These are phyloP conservation scores for Aspergillus fischeri DNA, from an alignment of 2,329 filamentous ascomycete species.

Conservation along the genomic window DNA sequence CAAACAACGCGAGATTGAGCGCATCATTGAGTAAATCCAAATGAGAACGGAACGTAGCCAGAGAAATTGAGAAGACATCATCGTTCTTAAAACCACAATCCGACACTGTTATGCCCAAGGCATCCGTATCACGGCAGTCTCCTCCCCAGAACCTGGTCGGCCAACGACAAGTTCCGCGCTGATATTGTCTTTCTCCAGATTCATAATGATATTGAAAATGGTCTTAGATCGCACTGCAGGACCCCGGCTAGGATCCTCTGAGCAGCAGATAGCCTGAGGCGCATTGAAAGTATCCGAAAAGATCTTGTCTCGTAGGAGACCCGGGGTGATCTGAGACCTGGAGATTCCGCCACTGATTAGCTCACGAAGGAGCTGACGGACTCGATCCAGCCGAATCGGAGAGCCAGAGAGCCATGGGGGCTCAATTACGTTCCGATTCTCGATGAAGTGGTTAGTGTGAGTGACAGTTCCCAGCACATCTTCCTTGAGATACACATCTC, in stretches of 20 bases:
- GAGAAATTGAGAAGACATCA: neutral
- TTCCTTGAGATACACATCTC: slow-evolving; percentile 32
- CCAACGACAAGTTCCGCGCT: slow-evolving; percentile 34
- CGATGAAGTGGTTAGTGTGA: slow-evolving; percentile 46
- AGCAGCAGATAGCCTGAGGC: slow-evolving; percentile 34
- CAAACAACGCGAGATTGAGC: neutral
- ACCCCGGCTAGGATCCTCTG: slow-evolving; percentile 24
- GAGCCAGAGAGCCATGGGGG: slow-evolving; percentile 31
- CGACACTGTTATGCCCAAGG: slow-evolving; percentile 16
- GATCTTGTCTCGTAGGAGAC: slow-evolving; percentile 25
- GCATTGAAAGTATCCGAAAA: slow-evolving; percentile 36
- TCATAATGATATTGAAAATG: slow-evolving; percentile 38
- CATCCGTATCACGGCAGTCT: slow-evolving; percentile 24
- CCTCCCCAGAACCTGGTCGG: slow-evolving; percentile 25
- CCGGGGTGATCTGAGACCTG: slow-evolving; percentile 18
- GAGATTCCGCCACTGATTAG: slow-evolving; percentile 18
- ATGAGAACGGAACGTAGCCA: neutral
- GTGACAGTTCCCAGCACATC: slow-evolving; percentile 32
- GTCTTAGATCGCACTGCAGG: slow-evolving; percentile 28
- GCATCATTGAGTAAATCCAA: neutral
- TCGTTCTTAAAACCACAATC: neutral
- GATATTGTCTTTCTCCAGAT: slow-evolving; percentile 20
- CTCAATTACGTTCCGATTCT: slow-evolving; percentile 31
- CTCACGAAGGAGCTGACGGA: slow-evolving; percentile 20
- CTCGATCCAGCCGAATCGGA: slow-evolving; percentile 27